These are phyloP conservation scores for Paraconiothyrium sp. DNA, from an alignment of 2,329 filamentous ascomycete species.

Conservation along the genomic window DNA sequence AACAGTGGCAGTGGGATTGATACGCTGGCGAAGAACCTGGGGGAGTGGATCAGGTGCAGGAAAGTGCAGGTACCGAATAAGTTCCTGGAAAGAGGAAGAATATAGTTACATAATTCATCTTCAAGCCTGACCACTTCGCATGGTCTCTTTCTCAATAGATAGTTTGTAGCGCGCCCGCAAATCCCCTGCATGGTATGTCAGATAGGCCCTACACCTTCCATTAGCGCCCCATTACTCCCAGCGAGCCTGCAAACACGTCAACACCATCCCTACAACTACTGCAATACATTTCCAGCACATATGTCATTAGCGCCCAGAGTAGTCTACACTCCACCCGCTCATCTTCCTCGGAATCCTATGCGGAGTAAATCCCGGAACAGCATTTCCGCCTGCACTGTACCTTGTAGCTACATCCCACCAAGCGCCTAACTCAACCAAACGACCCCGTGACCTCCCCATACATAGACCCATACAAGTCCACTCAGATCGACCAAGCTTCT, in stretches of 20 bases:
- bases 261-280: too few relatives aligned
- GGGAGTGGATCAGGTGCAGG: conserved; percentile 16
- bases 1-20: conserved; percentile 18
- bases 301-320: conserved; percentile 2
- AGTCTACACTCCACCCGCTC: background rate
- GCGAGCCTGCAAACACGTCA: too few relatives aligned
- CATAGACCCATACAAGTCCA: background rate
- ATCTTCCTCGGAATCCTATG: background rate
- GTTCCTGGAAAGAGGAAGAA: conserved; percentile 14
- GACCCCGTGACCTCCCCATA: background rate
- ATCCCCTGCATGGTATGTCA: background rate
- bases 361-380: conserved; percentile 6
- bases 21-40: conserved; percentile 22
- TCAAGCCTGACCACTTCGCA: background rate
- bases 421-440: too few relatives aligned
- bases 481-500: background rate
- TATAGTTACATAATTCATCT: background rate
- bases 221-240: too few relatives aligned
- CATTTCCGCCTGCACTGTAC: background rate
- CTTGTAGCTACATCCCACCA: background rate
- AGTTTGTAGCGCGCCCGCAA: background rate
- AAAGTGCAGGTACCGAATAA: conserved; percentile 15
- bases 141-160: background rate
- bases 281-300: background rate
- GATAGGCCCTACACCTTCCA: background rate